These are phyloP conservation scores for Penicillium olsonii DNA, from an alignment of 2,329 filamentous ascomycete genomes.

Conservation along the genomic window DNA sequence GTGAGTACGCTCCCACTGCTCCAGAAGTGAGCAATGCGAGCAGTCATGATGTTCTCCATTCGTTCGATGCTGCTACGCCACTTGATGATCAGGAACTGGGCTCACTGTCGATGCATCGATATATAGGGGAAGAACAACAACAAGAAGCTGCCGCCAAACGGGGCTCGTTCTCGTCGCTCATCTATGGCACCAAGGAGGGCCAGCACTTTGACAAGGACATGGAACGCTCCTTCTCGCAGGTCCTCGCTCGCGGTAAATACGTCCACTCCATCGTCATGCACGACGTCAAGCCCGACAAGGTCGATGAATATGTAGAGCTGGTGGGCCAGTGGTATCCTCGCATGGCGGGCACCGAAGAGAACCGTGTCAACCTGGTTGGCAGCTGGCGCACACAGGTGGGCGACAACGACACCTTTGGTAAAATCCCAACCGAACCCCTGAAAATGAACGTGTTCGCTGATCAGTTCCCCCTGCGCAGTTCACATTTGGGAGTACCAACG, in stretches of 20 bases:
- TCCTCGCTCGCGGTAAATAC: conserved; percentile 94
- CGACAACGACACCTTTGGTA: conserved; percentile 95
- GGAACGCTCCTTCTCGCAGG: conserved; percentile 92
- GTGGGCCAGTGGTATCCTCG: conserved; percentile 90
- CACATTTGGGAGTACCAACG: conserved; percentile 99
- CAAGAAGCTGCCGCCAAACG: conserved; percentile 66
- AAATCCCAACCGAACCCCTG: background rate
- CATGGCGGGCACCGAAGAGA: conserved; percentile 80
- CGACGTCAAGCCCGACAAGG: conserved; percentile 90
- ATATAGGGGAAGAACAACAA: conserved; percentile 58
- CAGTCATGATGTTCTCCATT: conserved; percentile 27
- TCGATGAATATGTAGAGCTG: conserved; percentile 89
- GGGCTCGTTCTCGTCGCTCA: conserved; percentile 77
- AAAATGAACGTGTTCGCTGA: conserved; percentile 5
- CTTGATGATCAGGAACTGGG: conserved; percentile 53
- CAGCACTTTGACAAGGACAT: conserved; percentile 93
- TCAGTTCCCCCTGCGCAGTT: conserved; percentile 60
- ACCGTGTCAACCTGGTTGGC: conserved; percentile 93
- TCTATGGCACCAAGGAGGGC: conserved; percentile 96
- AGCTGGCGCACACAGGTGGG: conserved; percentile 98
- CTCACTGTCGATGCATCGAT: conserved; percentile 59
- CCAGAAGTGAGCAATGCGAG: conserved; percentile 49
- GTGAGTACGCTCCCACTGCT: conserved; percentile 48
- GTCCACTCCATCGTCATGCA: conserved; percentile 98
- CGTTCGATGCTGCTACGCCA: conserved; percentile 44